A percentile compares a stretch with the other conserved stretches of the same genome.
Conservation (phyloP, 345 rosid species). For the Clausena lansium region DNA sequence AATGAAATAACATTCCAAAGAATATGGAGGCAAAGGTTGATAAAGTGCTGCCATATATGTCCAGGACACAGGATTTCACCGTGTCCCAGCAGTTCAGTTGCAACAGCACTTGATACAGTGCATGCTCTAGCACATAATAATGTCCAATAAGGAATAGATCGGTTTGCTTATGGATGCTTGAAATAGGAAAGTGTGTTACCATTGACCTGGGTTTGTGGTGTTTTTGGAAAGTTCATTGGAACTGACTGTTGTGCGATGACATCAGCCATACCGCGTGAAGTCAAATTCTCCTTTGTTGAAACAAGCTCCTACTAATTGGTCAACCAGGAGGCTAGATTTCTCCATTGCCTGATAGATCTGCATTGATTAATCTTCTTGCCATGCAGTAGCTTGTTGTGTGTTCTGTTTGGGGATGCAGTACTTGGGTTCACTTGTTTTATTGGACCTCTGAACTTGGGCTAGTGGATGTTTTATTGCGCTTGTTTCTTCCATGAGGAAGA, state of each 20-base stretch:
- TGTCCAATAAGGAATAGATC: background rate
- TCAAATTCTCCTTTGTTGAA: background rate
- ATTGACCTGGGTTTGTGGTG: background rate
- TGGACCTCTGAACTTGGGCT: background rate
- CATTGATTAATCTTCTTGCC: background rate
- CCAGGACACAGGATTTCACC: background rate
- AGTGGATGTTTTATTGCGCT: background rate
- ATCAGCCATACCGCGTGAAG: background rate
- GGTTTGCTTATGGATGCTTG: constrained; percentile 1
- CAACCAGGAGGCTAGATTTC: background rate
- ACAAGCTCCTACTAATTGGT: background rate
- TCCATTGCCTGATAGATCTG: background rate
- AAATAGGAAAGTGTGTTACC: constrained; percentile 3
- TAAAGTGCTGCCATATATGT: background rate
- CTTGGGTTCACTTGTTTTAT: background rate
- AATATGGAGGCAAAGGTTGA: background rate
- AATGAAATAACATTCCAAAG: background rate
- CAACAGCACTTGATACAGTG: background rate
- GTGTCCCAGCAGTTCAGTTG: background rate
- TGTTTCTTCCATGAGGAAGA: constrained; percentile 6
- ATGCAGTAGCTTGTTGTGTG: background rate
- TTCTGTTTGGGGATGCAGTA: background rate
- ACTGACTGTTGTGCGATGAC: constrained; percentile 1
- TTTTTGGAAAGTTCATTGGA: background rate
- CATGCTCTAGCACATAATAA: background rate